These are phyloP conservation scores for Candida palmyrensis DNA, from an alignment of 805 yeast species.

Conservation along the genomic window DNA sequence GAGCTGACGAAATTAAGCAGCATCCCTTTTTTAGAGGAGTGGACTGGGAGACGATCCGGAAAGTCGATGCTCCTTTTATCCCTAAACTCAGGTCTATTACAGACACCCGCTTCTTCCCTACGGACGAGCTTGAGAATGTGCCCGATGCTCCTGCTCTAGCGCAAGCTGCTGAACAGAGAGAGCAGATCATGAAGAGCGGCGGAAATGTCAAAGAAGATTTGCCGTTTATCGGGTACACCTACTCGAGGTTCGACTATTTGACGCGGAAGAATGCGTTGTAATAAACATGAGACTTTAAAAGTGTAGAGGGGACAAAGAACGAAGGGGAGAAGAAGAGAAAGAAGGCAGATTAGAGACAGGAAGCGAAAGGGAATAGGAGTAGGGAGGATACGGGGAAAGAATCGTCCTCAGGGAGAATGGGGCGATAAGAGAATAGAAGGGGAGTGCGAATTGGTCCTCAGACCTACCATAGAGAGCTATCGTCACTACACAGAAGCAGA, in stretches of 20 bases:
- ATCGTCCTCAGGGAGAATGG: no score
- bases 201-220: slow-evolving; percentile 72
- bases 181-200: slow-evolving; percentile 41
- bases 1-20: slow-evolving; percentile 83
- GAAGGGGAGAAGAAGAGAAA: no score
- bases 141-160: slow-evolving; percentile 73
- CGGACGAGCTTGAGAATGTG: slow-evolving; percentile 91
- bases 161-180: slow-evolving; percentile 61
- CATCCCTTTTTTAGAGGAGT: slow-evolving; percentile 97
- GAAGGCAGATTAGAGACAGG: no score
- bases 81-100: slow-evolving; percentile 89
- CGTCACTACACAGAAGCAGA: no score
- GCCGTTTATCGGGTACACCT: slow-evolving; percentile 97
- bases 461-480: no score
- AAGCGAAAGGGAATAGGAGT: no score
- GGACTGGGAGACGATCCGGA: slow-evolving; percentile 85
- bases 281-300: no score
- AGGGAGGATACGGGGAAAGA: no score
- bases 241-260: slow-evolving; percentile 87
- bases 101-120: slow-evolving; percentile 96
- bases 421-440: no score
- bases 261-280: slow-evolving; percentile 65
- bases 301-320: no score
- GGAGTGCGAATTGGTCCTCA: no score
- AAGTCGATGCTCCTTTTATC: slow-evolving; percentile 88